Base-by-base conservation (phyloP, 1,284 basidiomycete genomes). In the Rhodotorula sp. region DNA sequence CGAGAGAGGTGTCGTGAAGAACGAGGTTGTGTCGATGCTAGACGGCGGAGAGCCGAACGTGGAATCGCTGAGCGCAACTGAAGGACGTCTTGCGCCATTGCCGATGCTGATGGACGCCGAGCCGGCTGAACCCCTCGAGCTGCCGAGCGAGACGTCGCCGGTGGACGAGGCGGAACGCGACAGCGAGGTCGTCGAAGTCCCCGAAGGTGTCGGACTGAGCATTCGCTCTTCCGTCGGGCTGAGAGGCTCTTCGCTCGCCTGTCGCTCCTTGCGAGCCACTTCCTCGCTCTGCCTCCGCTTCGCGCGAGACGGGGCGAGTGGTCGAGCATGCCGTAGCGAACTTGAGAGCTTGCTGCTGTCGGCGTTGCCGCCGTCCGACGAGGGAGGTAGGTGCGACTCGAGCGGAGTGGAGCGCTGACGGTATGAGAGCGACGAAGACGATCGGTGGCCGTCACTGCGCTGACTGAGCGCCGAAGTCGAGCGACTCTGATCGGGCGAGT, bases 11-110 rank as follows among this genome's bases (percentile, higher is more conserved):
- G 71, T 51, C 15, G 68, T 47, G 46, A 73, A 60, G 59, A 71
- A 74, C 7, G 66, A 66, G 8, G 64, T 68, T 20, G 66, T 66
- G 55, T 74, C 73, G 62, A 74, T 59, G n/a, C 59, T 62, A 32
- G 66, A 44, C 10, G 64, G 60, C 15, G 70, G 70, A 2, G 70
- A 65, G 47, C 54, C 47, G 34, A 22, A 30, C 13, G 30, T 39
- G 7, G 53, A 49, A 9, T 55, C 54, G 47, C 47, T n/a, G 6
- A 30, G 52, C 15, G 59, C 29, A 6, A 7, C 22, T 13, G 59
- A 49, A 36, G 59, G 34, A n/a, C 47, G 11, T 17, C 39, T 44
- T 44, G 7, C 17, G 59, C 36, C 11, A 36, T 58, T 51, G 36
- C 62, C 54, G 27, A 56, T 49, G 22, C 55, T 53, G 30, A 46